These are phyloP conservation scores for Leccinum fallax DNA, from an alignment of 1,284 basidiomycete genomes.

Conservation along the genomic window DNA sequence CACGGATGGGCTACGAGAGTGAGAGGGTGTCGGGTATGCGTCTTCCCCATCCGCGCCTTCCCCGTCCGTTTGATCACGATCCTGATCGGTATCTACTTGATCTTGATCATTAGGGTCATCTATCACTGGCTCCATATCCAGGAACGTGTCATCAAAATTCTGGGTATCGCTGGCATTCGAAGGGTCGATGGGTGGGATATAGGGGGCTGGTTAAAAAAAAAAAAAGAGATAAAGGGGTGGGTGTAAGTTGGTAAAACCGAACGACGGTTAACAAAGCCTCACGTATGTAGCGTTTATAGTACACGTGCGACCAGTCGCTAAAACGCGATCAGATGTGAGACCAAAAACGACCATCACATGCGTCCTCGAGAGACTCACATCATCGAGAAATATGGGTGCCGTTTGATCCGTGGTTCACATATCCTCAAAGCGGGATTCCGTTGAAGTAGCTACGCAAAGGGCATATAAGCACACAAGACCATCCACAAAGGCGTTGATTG, in stretches of 20 bases:
- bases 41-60: slow-evolving; percentile 76
- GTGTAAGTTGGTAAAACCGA: slow-evolving; percentile 18
- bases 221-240: slow-evolving; percentile 5
- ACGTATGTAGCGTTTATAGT: slow-evolving; percentile 94
- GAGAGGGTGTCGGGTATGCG: slow-evolving; percentile 66
- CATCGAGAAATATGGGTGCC: slow-evolving; percentile 95
- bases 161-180: slow-evolving; percentile 93
- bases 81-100: slow-evolving; percentile 67
- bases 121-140: slow-evolving; percentile 90
- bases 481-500: slow-evolving; percentile 15
- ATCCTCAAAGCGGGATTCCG: slow-evolving; percentile 89
- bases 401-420: slow-evolving; percentile 91
- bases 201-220: slow-evolving; percentile 68
- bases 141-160: slow-evolving; percentile 97
- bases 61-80: slow-evolving; percentile 60
- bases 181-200: slow-evolving; percentile 93
- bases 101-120: slow-evolving; percentile 67
- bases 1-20: slow-evolving; percentile 70
- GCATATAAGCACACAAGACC: slow-evolving; percentile 19
- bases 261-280: slow-evolving; percentile 33
- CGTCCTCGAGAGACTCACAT: slow-evolving; percentile 61
- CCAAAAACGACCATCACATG: slow-evolving; percentile 12
- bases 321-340: slow-evolving; percentile 14
- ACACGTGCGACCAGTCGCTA: slow-evolving; percentile 92
- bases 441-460: slow-evolving; percentile 72